Evolutionary conservation across 768 basidiomycete genomes (phyloP).

Genomic region (Suillus fuscotomentosus): DNA sequence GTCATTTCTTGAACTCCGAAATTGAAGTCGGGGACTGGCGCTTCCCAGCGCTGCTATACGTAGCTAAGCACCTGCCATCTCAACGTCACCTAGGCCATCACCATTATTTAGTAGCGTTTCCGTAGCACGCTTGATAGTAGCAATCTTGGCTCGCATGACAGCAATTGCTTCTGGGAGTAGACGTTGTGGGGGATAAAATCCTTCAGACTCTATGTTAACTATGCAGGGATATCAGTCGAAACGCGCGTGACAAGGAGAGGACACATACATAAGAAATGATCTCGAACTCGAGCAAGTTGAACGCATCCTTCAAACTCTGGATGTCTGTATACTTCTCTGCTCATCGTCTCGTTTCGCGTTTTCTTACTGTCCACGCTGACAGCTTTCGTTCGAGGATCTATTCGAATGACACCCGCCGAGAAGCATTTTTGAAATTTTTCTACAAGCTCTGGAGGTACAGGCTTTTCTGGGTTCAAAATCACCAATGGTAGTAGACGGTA

Average conservation of each 20-base stretch:
- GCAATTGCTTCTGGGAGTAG: slow-evolving; percentile 77
- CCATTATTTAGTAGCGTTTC: slow-evolving; percentile 50
- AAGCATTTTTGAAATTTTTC: slow-evolving; percentile 89
- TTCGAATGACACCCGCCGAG: slow-evolving; percentile 73
- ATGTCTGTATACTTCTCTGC: slow-evolving; percentile 88
- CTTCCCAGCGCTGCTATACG: too few relatives aligned
- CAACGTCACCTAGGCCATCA: slow-evolving; percentile 43
- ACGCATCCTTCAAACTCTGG: slow-evolving; percentile 86
- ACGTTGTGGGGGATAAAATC: slow-evolving; percentile 82
- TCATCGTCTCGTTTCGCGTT: slow-evolving; percentile 85
- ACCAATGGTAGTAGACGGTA: slow-evolving; percentile 92
- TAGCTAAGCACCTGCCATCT: slow-evolving; percentile 46
- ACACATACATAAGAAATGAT: slow-evolving; percentile 88
- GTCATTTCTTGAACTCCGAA: too few relatives aligned
- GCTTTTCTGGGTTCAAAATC: slow-evolving; percentile 61
- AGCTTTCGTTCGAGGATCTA: slow-evolving; percentile 54
- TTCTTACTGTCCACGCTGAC: slow-evolving; percentile 62
- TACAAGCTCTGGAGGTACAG: slow-evolving; percentile 74
- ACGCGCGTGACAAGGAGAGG: not conserved
- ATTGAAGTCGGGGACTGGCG: too few relatives aligned
- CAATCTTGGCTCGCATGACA: slow-evolving; percentile 82
- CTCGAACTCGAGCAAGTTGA: slow-evolving; percentile 79
- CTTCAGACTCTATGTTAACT: slow-evolving; percentile 90
- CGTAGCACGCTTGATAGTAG: slow-evolving; percentile 54
- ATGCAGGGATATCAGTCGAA: slow-evolving; percentile 26